These are phyloP conservation scores for Prunus padus DNA, from an alignment of 306 rosid genomes.

Conservation along the genomic window DNA sequence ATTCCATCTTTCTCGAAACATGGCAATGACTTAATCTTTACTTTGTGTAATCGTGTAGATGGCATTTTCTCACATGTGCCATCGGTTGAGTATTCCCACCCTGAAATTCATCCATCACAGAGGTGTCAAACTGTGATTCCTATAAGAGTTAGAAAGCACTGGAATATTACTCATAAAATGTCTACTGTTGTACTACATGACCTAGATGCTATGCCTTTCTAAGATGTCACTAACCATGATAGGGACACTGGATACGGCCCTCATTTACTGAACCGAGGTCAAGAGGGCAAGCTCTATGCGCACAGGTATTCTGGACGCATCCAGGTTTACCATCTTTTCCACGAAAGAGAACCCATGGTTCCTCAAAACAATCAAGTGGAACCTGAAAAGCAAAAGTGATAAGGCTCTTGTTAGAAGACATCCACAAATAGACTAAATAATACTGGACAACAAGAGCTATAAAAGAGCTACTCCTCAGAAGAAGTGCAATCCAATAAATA, in stretches of 20 bases:
- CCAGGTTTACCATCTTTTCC: conserved; percentile 95
- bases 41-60: conserved; percentile 60
- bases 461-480: neutral
- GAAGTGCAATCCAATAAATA: neutral
- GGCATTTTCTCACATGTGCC: conserved; percentile 99
- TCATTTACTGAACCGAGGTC: conserved; percentile 89
- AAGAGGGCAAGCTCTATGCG: conserved; percentile 96
- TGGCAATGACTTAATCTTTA: conserved; percentile 80
- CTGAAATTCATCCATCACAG: conserved; percentile 48
- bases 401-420: conserved; percentile 22
- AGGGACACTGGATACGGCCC: conserved; percentile 93
- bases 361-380: conserved; percentile 89
- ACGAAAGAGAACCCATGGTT: conserved; percentile 93
- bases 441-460: neutral
- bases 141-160: neutral
- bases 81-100: conserved; percentile 91
- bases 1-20: conserved; percentile 93
- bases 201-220: neutral
- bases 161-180: neutral
- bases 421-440: neutral
- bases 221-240: conserved; percentile 67
- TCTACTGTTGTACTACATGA: neutral
- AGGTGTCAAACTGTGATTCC: neutral
- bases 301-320: conserved; percentile 93
- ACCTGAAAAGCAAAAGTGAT: conserved; percentile 56